phyloP scores from a whole-genome alignment of 805 yeast genomes.

The Saccharomycopsis capsularis region DNA sequence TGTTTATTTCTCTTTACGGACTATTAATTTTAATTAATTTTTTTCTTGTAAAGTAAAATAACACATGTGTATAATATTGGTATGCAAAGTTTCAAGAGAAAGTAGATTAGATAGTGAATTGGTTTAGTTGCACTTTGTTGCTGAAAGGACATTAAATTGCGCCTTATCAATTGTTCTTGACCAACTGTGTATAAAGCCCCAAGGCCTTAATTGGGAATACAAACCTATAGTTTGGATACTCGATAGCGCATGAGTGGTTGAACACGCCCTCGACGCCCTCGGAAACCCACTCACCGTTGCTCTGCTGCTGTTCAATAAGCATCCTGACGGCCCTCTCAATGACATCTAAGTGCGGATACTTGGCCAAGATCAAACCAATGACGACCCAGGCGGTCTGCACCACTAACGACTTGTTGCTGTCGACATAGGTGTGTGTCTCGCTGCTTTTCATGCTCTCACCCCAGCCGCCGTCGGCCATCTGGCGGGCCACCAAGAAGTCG shows the following conservation, averaged over 20 bases:
- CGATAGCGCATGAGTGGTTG: conserved; percentile 90
- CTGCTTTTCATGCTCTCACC: conserved; percentile 89
- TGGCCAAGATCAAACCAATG: conserved; percentile 72
- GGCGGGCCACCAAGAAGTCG: conserved; percentile 71
- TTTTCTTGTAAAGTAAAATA: no score
- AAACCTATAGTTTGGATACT: conserved; percentile 89
- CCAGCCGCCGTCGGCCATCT: conserved; percentile 93
- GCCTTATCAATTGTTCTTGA: background rate
- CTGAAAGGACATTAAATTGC: no score
- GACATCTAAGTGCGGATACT: conserved; percentile 63
- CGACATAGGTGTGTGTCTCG: conserved; percentile 72
- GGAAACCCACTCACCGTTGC: conserved; percentile 77
- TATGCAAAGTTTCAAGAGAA: no score
- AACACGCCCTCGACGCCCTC: conserved; percentile 93
- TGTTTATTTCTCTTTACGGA: background rate
- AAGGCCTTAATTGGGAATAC: conserved; percentile 89
- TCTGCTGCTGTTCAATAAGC: conserved; percentile 57
- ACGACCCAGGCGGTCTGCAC: conserved; percentile 94
- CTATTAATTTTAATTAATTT: background rate
- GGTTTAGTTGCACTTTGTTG: no score
- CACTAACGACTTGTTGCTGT: conserved; percentile 52
- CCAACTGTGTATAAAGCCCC: conserved; percentile 49
- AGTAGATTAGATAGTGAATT: no score
- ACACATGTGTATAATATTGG: no score
- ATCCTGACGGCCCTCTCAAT: conserved; percentile 58